phyloP scores from a whole-genome alignment of 148 eudicot genomes.

The Chenopodium quinoa region DNA sequence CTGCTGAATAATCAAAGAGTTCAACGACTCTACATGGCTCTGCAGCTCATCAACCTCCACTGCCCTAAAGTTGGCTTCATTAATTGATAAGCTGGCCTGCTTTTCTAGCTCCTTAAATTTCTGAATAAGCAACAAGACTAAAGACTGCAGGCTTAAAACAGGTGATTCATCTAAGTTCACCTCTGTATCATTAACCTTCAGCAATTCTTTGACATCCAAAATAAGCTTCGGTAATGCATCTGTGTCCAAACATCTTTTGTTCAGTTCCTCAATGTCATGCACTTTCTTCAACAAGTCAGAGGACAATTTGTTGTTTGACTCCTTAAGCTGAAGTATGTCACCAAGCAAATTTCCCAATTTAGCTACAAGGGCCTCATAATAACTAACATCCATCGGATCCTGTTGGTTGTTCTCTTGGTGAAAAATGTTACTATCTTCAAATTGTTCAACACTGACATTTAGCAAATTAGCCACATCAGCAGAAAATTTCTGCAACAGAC shows the following conservation, averaged over 20 bases:
- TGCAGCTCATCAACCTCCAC: slow-evolving; percentile 48
- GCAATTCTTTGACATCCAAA: slow-evolving; percentile 47
- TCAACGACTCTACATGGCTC: slow-evolving; percentile 47
- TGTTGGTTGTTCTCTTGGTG: slow-evolving; percentile 21
- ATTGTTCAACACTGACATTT: slow-evolving; percentile 27
- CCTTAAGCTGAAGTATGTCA: slow-evolving; percentile 56
- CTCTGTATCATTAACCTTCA: slow-evolving; percentile 42
- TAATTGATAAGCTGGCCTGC: slow-evolving; percentile 31
- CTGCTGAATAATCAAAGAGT: slow-evolving; percentile 42
- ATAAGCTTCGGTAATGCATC: slow-evolving; percentile 56
- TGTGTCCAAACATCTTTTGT: slow-evolving; percentile 38
- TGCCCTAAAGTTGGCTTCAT: slow-evolving; percentile 34
- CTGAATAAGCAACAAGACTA: slow-evolving; percentile 50
- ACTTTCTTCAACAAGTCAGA: slow-evolving; percentile 53
- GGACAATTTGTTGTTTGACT: slow-evolving; percentile 42
- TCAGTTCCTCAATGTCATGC: slow-evolving; percentile 53
- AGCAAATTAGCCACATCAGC: slow-evolving; percentile 49
- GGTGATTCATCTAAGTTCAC: slow-evolving; percentile 39
- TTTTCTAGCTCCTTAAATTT: slow-evolving; percentile 61
- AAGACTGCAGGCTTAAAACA: slow-evolving; percentile 42
- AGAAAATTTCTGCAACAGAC: slow-evolving; percentile 48
- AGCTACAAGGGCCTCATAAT: slow-evolving; percentile 49
- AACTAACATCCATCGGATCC: slow-evolving; percentile 46
- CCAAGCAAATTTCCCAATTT: slow-evolving; percentile 44
- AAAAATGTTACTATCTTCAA: slow-evolving; percentile 34